Conservation (phyloP, 2,329 filamentous ascomycete genomes). For the Penicillium sp. region DNA sequence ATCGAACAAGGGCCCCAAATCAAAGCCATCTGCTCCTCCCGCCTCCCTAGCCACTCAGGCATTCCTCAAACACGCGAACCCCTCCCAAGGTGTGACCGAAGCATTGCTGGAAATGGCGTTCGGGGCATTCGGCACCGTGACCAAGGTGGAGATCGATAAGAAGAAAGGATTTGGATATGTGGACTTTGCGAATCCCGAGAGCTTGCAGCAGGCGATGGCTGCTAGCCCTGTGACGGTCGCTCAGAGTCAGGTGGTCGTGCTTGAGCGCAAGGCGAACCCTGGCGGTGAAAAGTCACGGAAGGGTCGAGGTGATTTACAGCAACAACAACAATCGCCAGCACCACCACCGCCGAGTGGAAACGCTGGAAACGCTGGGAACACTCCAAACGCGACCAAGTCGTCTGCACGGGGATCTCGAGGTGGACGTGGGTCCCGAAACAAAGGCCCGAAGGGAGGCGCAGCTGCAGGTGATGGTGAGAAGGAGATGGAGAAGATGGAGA, state of each 20-base stretch:
- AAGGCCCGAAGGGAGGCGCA: constrained; percentile 16
- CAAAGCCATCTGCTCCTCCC: constrained; percentile 27
- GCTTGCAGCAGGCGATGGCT: constrained; percentile 73
- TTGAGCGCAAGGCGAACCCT: constrained; percentile 57
- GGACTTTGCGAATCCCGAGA: constrained; percentile 73
- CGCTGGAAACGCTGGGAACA: not conserved
- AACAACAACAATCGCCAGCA: not conserved
- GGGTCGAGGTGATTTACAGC: constrained; percentile 25
- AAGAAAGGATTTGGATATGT: constrained; percentile 94
- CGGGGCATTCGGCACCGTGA: constrained; percentile 69
- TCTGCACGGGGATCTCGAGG: constrained; percentile 23
- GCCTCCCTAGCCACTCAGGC: constrained; percentile 47
- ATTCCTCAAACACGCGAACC: constrained; percentile 80
- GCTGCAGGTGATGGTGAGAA: constrained; percentile 1
- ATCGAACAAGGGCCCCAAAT: constrained; percentile 27
- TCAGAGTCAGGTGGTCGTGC: constrained; percentile 80
- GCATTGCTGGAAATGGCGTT: constrained; percentile 72
- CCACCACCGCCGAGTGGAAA: not conserved
- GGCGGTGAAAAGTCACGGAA: constrained; percentile 35
- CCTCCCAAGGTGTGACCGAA: constrained; percentile 89
- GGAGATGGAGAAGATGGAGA: constrained; percentile 3
- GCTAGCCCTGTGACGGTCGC: constrained; percentile 80
- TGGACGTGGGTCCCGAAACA: constrained; percentile 24
- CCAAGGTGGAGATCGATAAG: constrained; percentile 86
- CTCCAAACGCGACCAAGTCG: constrained; percentile 7